Base-by-base conservation (phyloP, 164 flowering plant species). In the Liriodendron chinense region DNA sequence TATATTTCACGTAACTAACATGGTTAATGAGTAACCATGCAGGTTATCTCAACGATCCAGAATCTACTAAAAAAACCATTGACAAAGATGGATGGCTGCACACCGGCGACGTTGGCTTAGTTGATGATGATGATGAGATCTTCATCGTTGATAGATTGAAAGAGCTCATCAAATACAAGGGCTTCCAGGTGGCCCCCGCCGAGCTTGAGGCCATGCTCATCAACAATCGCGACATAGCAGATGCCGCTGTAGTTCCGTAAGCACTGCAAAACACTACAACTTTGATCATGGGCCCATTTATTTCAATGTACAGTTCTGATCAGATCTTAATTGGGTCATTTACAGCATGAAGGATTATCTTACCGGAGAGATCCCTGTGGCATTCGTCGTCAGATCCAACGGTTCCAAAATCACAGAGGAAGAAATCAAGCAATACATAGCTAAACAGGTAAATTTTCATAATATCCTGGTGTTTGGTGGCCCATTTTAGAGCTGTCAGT, bases 161-260 rank as follows among this genome's bases (percentile, higher is more conserved):
- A 75, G 99, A 96, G 72, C 24, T 96, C 74, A 96, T 96, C 78
- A 96, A 96, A 61, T 94, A 87, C 87, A 96, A 92, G 78, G 99
- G 99, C 0, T 96, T 88, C 78, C 99, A 94, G 53, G 98, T 96
- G 0, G 98, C 99, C 6, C 99, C 98, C 0, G 99, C 97, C 7
- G 99, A 96, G 87, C 92, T 96, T 1, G 99, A 96, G 78, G 95
- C 97, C 0, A 56, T 96, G 80, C 79, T 96, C 22, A 73, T 91
- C 53, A 78, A 83, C 21, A 90, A 92, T 75, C 91, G 93, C 8
- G 65, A 78, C 72, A 86, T 96, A 68, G 81, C 87, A 3, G 98
- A 92, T 78, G 99, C 97, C 2, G 98, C 98, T 12, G 99, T 96
- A 12, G 92, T 95, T 14, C 79, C 94, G 98, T 94, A 84, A 87